phyloP scores from a whole-genome alignment of 2,329 filamentous ascomycete species.

The Moelleriella libera region DNA sequence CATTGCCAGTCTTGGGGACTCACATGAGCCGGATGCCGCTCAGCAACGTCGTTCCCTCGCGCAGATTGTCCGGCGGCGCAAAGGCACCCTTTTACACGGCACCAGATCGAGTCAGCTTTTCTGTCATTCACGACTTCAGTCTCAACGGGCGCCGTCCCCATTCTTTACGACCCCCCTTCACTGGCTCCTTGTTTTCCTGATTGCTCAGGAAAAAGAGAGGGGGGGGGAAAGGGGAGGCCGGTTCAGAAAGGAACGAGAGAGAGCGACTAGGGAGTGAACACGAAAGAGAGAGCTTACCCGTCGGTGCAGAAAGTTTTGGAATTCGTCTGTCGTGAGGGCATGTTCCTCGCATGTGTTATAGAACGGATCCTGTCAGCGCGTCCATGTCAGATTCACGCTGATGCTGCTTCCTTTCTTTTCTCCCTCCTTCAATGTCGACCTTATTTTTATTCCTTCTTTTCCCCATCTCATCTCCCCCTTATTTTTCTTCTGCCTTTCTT shows the following conservation, averaged over 20 bases:
- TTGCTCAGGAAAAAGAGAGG: not conserved
- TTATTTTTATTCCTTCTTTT: not conserved
- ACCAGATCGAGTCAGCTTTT: no score
- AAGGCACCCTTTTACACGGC: constrained; percentile 29
- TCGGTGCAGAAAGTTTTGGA: constrained; percentile 39
- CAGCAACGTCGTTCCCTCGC: constrained; percentile 27
- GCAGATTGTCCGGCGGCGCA: constrained; percentile 25
- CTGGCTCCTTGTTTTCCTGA: not conserved
- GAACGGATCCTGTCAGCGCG: constrained; percentile 26
- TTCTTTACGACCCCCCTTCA: no score
- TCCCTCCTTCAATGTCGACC: not conserved
- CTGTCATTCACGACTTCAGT: no score
- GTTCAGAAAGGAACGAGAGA: not conserved
- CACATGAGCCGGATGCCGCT: constrained; percentile 42
- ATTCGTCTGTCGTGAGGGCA: constrained; percentile 36
- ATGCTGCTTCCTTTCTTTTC: not conserved
- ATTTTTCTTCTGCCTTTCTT: not conserved
- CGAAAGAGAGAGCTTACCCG: constrained; percentile 18
- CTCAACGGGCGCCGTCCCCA: no score
- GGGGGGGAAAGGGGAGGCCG: not conserved
- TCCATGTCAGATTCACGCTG: no score
- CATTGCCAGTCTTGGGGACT: constrained; percentile 11
- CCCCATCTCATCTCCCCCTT: not conserved
- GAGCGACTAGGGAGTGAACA: no score
- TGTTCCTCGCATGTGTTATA: constrained; percentile 38